Conservation (phyloP, 1,139 yeast genomes). For the Kluyveromyces marxianus region DNA sequence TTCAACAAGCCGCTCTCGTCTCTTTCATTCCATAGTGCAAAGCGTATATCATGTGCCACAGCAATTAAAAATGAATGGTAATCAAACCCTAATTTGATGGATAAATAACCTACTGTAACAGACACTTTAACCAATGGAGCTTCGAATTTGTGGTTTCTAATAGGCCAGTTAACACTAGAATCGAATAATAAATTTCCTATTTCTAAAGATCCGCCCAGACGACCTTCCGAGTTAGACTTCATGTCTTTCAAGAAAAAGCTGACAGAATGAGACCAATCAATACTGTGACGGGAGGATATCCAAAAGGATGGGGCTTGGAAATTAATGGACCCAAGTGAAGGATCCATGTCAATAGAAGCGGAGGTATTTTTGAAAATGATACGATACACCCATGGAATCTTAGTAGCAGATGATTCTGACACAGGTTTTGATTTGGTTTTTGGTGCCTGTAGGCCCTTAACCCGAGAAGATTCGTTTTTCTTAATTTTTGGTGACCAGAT, state of each 20-base stretch:
- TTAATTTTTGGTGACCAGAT: conserved; percentile 47
- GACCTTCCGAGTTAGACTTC: conserved; percentile 56
- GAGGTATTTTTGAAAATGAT: conserved; percentile 46
- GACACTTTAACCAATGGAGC: conserved; percentile 66
- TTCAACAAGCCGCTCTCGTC: conserved; percentile 39
- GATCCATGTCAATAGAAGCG: conserved; percentile 70
- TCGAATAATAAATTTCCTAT: conserved; percentile 47
- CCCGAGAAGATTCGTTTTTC: too few relatives aligned
- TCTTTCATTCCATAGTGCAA: conserved; percentile 64
- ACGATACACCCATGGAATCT: conserved; percentile 72
- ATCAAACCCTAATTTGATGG: conserved; percentile 65
- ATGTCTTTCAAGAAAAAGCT: conserved; percentile 52
- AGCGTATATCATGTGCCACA: conserved; percentile 40
- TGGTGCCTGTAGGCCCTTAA: background rate
- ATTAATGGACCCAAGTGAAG: conserved; percentile 63
- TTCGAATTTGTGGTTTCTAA: conserved; percentile 38
- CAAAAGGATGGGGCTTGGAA: conserved; percentile 54
- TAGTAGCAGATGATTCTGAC: conserved; percentile 16
- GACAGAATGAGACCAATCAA: conserved; percentile 67
- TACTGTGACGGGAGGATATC: conserved; percentile 60
- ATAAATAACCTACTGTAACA: conserved; percentile 48
- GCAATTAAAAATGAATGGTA: conserved; percentile 75
- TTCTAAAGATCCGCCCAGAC: conserved; percentile 65
- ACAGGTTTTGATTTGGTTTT: background rate
- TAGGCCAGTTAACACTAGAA: conserved; percentile 67